phyloP scores from a whole-genome alignment of 2,329 filamentous ascomycete genomes.

The Xylaria polymorpha region DNA sequence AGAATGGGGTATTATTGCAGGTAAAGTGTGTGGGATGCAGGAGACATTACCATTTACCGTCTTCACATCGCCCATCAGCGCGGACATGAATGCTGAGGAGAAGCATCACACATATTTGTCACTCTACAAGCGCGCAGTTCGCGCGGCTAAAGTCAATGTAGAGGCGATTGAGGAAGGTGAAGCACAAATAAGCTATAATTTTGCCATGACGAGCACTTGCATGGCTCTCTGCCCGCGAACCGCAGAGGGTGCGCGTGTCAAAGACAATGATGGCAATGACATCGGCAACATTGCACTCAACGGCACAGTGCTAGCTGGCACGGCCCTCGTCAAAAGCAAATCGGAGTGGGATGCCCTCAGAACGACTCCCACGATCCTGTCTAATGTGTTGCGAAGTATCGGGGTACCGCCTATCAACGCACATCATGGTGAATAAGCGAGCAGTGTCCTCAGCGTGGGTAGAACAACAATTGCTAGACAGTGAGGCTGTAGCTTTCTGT shows the following conservation, averaged over 20 bases:
- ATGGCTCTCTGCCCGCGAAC: slow-evolving; percentile 67
- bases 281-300: slow-evolving; percentile 65
- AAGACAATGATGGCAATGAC: slow-evolving; percentile 44
- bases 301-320: slow-evolving; percentile 72
- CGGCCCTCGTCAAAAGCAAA: slow-evolving; percentile 70
- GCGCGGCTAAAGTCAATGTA: slow-evolving; percentile 35
- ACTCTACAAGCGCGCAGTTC: slow-evolving; percentile 60
- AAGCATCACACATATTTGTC: slow-evolving; percentile 59
- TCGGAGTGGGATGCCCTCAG: slow-evolving; percentile 67
- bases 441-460: not conserved
- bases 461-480: slow-evolving; percentile 27
- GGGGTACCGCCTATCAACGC: slow-evolving; percentile 49
- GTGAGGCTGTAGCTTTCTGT: slow-evolving; percentile 33
- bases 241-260: slow-evolving; percentile 59
- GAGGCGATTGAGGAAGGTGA: slow-evolving; percentile 52
- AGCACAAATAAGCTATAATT: slow-evolving; percentile 71
- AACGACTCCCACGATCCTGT: slow-evolving; percentile 54
- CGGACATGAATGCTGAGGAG: slow-evolving; percentile 51
- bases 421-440: slow-evolving; percentile 1
- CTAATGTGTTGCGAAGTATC: slow-evolving; percentile 56
- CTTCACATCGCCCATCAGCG: slow-evolving; percentile 56
- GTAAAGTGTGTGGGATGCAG: slow-evolving; percentile 49
- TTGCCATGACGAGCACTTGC: slow-evolving; percentile 66
- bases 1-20: slow-evolving; percentile 64
- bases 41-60: slow-evolving; percentile 56